Evolutionary conservation across 441 rosid species (phyloP), one percentile per base, ranked within the genome.

Genomic region (Lepidium campestre): DNA sequence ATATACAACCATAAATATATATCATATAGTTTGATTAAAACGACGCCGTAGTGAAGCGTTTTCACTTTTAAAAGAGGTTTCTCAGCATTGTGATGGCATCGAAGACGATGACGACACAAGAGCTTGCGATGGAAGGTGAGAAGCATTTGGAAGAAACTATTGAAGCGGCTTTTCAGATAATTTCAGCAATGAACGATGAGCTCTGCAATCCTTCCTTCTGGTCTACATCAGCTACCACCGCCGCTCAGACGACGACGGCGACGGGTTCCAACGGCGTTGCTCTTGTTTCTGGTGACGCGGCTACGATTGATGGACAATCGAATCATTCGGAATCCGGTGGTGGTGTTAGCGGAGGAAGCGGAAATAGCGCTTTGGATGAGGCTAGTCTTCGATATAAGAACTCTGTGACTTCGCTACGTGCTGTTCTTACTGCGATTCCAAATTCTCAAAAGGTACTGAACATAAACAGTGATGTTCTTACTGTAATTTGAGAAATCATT

Each of bases 161-260:
- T 22, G 86, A 89, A 75, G 86, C 98, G 3, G 98, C 96, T 7
- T 91, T 76, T 70, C 90, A 81, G 77, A 86, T 94, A 25, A 87
- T 94, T 52, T 81, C 87, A 39, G 85, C 97, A 70, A 91, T 89
- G 94, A 89, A 91, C 76, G 96, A 91, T 67, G 99, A 91, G 87
- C 96, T 93, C 34, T 91, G 97, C 74, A 89, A 89, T 60, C 89
- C 96, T 1, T 59, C 86, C 53, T 73, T 91, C 27, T 93, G 97
- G 99, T 80, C 91, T 60, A 80, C 89, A 37, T 62, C 83, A 39
- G 32, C 86, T 15, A 31, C 79, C 10, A 29, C 34, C 34, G 34
- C 34, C 10, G 14, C 81, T 44, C 48, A 44, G 35, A 59, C 54
- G 36, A 29, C 68, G 50, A 46, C 50, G 46, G 65, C 72, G 50